phyloP scores from a whole-genome alignment of 2,329 filamentous ascomycete genomes.

The Colletotrichum sp. region DNA sequence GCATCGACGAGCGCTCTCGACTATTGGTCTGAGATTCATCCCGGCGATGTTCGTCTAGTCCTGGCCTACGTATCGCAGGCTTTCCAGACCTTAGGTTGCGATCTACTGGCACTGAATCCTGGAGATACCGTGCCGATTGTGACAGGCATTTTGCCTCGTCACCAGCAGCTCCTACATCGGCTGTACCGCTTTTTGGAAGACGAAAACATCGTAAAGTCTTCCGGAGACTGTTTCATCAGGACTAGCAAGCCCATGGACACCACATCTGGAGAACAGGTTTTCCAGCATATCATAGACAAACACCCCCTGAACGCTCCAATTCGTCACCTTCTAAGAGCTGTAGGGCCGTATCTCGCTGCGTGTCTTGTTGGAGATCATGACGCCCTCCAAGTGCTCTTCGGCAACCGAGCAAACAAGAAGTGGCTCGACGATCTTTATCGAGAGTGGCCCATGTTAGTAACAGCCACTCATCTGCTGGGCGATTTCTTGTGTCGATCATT shows the following conservation, averaged over 20 bases:
- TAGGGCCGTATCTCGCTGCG: constrained; percentile 38
- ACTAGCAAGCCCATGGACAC: constrained; percentile 4
- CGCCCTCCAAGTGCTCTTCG: constrained; percentile 43
- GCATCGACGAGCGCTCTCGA: background rate
- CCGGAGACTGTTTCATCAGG: constrained; percentile 5
- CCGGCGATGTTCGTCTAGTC: constrained; percentile 32
- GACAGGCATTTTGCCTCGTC: constrained; percentile 22
- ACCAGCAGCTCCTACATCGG: constrained; percentile 30
- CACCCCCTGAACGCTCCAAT: constrained; percentile 37
- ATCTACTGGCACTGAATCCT: constrained; percentile 20
- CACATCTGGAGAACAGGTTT: constrained; percentile 24
- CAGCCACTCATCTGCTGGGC: constrained; percentile 24
- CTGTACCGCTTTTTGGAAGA: constrained; percentile 32
- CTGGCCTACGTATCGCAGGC: constrained; percentile 36
- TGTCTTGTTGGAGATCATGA: constrained; percentile 42
- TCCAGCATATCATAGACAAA: constrained; percentile 26
- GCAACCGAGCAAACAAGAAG: constrained; percentile 26
- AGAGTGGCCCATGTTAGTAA: constrained; percentile 29
- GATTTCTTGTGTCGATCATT: constrained; percentile 22
- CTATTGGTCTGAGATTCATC: constrained; percentile 33
- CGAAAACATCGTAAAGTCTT: background rate
- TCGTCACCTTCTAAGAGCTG: constrained; percentile 34
- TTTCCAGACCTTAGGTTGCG: constrained; percentile 32
- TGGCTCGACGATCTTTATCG: constrained; percentile 42
- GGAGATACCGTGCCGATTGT: constrained; percentile 27